Evolutionary conservation across 208 protist genomes (phyloP).

Genomic region (Trypanosoma rangeli): DNA sequence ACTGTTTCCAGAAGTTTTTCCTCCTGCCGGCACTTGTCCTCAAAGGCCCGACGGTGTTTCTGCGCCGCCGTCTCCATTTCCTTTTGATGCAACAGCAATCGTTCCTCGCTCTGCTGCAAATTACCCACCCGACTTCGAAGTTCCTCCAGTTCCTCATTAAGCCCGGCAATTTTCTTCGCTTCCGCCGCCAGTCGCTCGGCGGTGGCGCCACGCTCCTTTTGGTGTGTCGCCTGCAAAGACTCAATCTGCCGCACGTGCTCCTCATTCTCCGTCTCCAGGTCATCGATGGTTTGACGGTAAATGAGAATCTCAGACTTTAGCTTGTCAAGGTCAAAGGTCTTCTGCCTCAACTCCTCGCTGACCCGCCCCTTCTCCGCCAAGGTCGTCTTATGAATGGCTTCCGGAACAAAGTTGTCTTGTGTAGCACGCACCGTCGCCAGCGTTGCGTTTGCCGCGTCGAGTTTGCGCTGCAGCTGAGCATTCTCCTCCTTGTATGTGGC

Average conservation of each 20-base stretch:
- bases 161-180: slow-evolving; percentile 44
- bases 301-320: slow-evolving; percentile 87
- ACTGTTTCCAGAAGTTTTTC: slow-evolving; percentile 42
- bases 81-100: slow-evolving; percentile 25
- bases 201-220: slow-evolving; percentile 43
- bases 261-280: slow-evolving; percentile 82
- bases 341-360: slow-evolving; percentile 46
- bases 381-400: slow-evolving; percentile 62
- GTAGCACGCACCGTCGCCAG: slow-evolving; percentile 32
- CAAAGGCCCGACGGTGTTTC: slow-evolving; percentile 66
- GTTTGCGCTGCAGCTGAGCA: slow-evolving; percentile 36
- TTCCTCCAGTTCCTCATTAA: slow-evolving; percentile 23
- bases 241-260: slow-evolving; percentile 85
- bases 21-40: slow-evolving; percentile 63
- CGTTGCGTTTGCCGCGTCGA: slow-evolving; percentile 43
- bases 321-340: slow-evolving; percentile 67
- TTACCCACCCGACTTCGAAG: slow-evolving; percentile 14
- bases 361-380: slow-evolving; percentile 50
- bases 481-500: slow-evolving; percentile 52
- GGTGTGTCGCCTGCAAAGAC: slow-evolving; percentile 57
- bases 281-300: slow-evolving; percentile 80
- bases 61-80: slow-evolving; percentile 51
- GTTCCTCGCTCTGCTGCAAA: slow-evolving; percentile 17
- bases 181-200: slow-evolving; percentile 52
- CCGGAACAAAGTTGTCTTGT: slow-evolving; percentile 58